These are phyloP conservation scores for Pseudoperonospora humuli DNA, from an alignment of 352 stramenopile species.

Conservation along the genomic window DNA sequence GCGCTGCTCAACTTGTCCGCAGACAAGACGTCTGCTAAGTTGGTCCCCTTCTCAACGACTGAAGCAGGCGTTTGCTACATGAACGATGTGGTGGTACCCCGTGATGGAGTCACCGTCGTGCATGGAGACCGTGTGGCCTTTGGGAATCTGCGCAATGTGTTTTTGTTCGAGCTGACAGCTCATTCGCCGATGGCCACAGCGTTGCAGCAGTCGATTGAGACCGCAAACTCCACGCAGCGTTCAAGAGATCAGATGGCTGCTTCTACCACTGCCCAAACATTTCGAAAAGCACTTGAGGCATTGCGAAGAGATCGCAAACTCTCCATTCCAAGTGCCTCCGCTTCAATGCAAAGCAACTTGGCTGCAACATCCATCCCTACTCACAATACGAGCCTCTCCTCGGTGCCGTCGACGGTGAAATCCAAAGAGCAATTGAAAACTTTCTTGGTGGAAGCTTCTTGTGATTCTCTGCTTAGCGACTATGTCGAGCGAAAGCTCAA, in stretches of 20 bases:
- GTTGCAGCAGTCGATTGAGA: constrained; percentile 6
- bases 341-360: constrained; percentile 13
- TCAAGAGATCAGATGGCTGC: background rate
- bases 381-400: too few relatives aligned
- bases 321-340: constrained; percentile 2
- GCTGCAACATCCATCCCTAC: background rate
- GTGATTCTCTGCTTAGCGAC: too few relatives aligned
- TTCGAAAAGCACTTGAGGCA: constrained; percentile 39
- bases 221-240: constrained; percentile 4
- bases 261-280: constrained; percentile 9
- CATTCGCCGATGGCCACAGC: constrained; percentile 3
- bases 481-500: constrained; percentile 67
- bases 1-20: constrained; percentile 40
- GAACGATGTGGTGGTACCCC: constrained; percentile 33
- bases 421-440: constrained; percentile 28
- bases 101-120: constrained; percentile 37
- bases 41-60: constrained; percentile 45
- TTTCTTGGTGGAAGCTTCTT: constrained; percentile 44
- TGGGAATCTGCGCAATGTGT: constrained; percentile 29
- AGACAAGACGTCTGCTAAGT: constrained; percentile 27
- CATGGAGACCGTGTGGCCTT: constrained; percentile 61
- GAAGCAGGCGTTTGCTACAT: constrained; percentile 40
- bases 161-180: constrained; percentile 44
- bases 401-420: too few relatives aligned
- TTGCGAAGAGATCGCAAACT: constrained; percentile 35